A percentile compares a stretch with the other conserved stretches of the same genome.
Evolutionary conservation across 1,284 basidiomycete species (phyloP).

Genomic region (Ustanciosporium gigantosporum): DNA sequence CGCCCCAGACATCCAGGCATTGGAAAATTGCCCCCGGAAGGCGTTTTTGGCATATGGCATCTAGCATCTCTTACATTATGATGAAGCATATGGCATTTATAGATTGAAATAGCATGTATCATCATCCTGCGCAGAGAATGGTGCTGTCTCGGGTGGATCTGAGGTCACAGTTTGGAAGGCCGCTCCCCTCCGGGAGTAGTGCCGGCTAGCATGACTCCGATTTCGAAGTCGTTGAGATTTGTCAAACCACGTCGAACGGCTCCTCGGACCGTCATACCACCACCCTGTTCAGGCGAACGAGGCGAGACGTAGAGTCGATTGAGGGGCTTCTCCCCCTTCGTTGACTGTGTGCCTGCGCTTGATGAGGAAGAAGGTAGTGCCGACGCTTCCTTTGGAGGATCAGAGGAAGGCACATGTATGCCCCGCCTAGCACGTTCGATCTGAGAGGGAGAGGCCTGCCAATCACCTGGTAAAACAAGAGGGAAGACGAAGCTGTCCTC

Average conservation of each 20-base stretch:
- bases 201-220: constrained; percentile 32
- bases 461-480: constrained; percentile 49
- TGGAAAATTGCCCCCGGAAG: no score
- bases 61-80: background rate
- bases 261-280: constrained; percentile 47
- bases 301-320: constrained; percentile 53
- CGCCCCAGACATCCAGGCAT: no score
- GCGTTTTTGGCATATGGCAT: background rate
- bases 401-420: constrained; percentile 12
- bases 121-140: no score
- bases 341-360: background rate
- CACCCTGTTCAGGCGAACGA: constrained; percentile 33
- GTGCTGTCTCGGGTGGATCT: background rate
- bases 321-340: constrained; percentile 8
- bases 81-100: background rate
- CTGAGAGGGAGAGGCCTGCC: constrained; percentile 37
- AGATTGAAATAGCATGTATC: background rate
- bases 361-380: background rate
- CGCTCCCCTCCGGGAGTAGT: background rate
- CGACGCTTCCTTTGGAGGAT: background rate
- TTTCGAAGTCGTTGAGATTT: constrained; percentile 38
- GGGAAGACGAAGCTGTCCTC: constrained; percentile 50
- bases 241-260: constrained; percentile 30
- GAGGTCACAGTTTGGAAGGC: constrained; percentile 7
- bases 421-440: constrained; percentile 16